These are phyloP conservation scores for Didymella sp. DNA, from an alignment of 2,329 filamentous ascomycete genomes.

Conservation along the genomic window DNA sequence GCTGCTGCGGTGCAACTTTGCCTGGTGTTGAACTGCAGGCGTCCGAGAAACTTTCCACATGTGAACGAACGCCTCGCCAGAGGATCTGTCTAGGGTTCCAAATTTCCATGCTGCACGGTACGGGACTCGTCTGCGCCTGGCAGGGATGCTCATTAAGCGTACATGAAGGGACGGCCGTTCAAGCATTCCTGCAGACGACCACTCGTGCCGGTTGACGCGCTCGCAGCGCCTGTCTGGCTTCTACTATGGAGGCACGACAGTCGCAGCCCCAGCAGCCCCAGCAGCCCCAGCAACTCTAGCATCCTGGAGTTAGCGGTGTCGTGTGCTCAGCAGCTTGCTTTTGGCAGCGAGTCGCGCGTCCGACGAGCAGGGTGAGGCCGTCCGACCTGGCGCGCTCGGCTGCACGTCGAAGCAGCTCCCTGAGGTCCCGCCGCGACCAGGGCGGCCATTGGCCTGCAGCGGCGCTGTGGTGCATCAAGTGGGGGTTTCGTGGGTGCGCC, in stretches of 20 bases:
- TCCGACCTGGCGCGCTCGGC: slow-evolving; percentile 22
- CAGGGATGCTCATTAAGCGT: slow-evolving; percentile 9
- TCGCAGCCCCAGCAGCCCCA: background rate
- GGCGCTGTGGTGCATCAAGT: slow-evolving; percentile 14
- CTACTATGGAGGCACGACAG: background rate
- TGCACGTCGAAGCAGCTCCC: slow-evolving; percentile 25
- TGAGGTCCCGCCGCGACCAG: slow-evolving; percentile 16
- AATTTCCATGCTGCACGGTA: slow-evolving; percentile 14
- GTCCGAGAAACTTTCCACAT: slow-evolving; percentile 19
- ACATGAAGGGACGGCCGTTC: slow-evolving; percentile 12
- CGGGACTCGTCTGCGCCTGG: slow-evolving; percentile 11
- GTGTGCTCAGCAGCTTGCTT: slow-evolving; percentile 4
- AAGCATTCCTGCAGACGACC: slow-evolving; percentile 11
- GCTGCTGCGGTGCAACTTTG: slow-evolving; percentile 4
- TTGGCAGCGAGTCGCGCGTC: slow-evolving; percentile 13
- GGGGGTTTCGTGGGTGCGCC: slow-evolving; percentile 33
- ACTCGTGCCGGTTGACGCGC: background rate
- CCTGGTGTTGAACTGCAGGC: slow-evolving; percentile 3
- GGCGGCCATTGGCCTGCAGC: slow-evolving; percentile 21
- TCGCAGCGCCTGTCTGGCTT: slow-evolving; percentile 1
- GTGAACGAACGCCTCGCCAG: slow-evolving; percentile 10
- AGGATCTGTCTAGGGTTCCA: slow-evolving; percentile 14
- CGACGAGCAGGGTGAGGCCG: slow-evolving; percentile 15
- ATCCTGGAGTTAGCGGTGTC: background rate
- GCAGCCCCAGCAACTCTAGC: too few species aligned